Evolutionary conservation across 306 rosid species (phyloP).

Genomic region (Argentina anserina): DNA sequence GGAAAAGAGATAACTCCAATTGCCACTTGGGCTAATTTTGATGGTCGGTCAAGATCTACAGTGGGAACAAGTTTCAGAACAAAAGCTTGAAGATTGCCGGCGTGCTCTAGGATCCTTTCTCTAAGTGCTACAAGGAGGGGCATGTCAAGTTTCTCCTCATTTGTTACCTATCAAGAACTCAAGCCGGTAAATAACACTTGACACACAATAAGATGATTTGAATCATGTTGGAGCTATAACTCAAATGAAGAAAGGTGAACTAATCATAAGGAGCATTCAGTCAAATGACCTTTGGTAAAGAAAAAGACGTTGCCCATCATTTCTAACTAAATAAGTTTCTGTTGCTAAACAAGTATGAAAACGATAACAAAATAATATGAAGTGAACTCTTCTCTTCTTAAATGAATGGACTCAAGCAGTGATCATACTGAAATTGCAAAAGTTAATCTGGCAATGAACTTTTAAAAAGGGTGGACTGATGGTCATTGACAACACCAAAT

Average conservation of each 20-base stretch:
- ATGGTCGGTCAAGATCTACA: slow-evolving; percentile 60
- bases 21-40: slow-evolving; percentile 83
- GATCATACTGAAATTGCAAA: neutral
- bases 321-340: neutral
- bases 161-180: slow-evolving; percentile 55
- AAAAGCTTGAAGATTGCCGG: slow-evolving; percentile 62
- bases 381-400: neutral
- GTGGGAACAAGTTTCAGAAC: slow-evolving; percentile 55
- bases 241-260: neutral
- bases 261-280: neutral
- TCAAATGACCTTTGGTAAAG: neutral
- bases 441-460: neutral
- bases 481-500: neutral
- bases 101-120: slow-evolving; percentile 78
- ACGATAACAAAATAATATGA: neutral
- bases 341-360: neutral
- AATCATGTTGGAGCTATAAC: neutral
- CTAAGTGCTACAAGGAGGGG: slow-evolving; percentile 69
- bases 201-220: neutral
- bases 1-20: slow-evolving; percentile 71
- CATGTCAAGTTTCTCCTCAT: slow-evolving; percentile 50
- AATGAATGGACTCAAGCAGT: neutral
- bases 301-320: neutral
- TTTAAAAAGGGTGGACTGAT: neutral
- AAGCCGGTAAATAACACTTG: slow-evolving; percentile 18